Evolutionary conservation across 2,329 filamentous ascomycete species (phyloP).

Genomic region (Teratosphaeria pseudoeucalypti): DNA sequence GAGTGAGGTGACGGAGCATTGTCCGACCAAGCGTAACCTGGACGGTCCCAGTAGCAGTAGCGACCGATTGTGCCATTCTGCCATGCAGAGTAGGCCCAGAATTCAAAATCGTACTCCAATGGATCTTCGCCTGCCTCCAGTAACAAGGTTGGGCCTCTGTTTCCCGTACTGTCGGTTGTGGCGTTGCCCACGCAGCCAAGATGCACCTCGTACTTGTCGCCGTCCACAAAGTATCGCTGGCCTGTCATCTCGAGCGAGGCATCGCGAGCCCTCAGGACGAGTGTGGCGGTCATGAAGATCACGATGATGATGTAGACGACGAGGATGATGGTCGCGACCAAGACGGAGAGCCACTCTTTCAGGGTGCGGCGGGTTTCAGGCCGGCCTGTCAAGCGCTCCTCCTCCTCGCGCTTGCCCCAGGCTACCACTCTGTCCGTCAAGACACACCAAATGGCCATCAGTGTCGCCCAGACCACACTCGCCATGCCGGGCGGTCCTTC

Average conservation of each 20-base stretch:
- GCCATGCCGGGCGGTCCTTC: slow-evolving; percentile 87
- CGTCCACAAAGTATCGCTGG: slow-evolving; percentile 68
- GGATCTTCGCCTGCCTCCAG: slow-evolving; percentile 75
- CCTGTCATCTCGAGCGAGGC: slow-evolving; percentile 64
- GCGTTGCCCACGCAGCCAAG: slow-evolving; percentile 70
- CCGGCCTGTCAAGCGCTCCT: slow-evolving; percentile 82
- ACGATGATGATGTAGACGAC: slow-evolving; percentile 56
- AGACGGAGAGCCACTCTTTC: slow-evolving; percentile 72
- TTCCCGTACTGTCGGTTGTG: slow-evolving; percentile 43
- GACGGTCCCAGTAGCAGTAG: slow-evolving; percentile 93
- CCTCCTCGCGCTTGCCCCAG: slow-evolving; percentile 88
- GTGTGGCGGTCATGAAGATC: slow-evolving; percentile 65
- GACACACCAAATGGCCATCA: slow-evolving; percentile 72
- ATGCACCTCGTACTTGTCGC: slow-evolving; percentile 76
- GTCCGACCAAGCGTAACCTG: slow-evolving; percentile 79
- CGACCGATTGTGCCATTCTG: slow-evolving; percentile 72
- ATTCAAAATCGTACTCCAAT: slow-evolving; percentile 67
- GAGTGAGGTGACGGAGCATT: slow-evolving; percentile 89
- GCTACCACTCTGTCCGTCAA: slow-evolving; percentile 70
- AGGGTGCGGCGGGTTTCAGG: slow-evolving; percentile 74
- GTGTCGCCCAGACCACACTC: slow-evolving; percentile 70
- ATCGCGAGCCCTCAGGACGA: slow-evolving; percentile 73
- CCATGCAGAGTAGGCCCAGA: slow-evolving; percentile 65
- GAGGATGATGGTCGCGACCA: slow-evolving; percentile 63
- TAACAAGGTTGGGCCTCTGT: slow-evolving; percentile 58